Evolutionary conservation across 768 basidiomycete species (phyloP).

Genomic region (Lentinula guzmanii): DNA sequence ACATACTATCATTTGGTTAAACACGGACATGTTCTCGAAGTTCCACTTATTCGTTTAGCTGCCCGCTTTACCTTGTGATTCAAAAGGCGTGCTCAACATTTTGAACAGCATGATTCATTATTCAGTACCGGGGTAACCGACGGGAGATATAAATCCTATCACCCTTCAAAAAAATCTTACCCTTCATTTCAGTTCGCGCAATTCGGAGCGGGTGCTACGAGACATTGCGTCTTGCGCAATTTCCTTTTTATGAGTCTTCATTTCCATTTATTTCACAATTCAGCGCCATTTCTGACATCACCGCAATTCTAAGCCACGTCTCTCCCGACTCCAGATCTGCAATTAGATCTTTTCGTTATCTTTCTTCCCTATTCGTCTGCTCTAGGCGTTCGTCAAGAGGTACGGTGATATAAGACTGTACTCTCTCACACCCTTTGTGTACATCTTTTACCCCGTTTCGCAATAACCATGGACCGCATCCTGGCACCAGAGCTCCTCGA

Average conservation of each 20-base stretch:
- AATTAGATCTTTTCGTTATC: not conserved
- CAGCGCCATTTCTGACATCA: too few species aligned
- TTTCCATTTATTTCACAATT: too few species aligned
- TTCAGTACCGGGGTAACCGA: not conserved
- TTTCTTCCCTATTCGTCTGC: not conserved
- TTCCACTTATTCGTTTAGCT: too few species aligned
- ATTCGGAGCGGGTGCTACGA: not conserved
- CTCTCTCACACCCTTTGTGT: too few species aligned
- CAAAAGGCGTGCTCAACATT: not conserved
- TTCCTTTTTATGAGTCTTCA: not conserved
- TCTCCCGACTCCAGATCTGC: too few species aligned
- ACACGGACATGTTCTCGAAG: too few species aligned
- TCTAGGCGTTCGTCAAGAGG: too few species aligned
- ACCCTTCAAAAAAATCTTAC: not conserved
- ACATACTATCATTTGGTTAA: too few species aligned
- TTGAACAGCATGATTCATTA: not conserved
- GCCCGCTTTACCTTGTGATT: too few species aligned
- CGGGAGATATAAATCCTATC: not conserved
- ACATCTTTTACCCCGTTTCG: too few species aligned
- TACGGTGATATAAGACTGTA: too few species aligned
- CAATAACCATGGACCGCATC: not conserved
- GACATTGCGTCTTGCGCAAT: not conserved
- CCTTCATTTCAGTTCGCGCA: not conserved
- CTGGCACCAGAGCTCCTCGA: not conserved
- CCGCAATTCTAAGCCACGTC: too few species aligned